Evolutionary conservation across 2,329 filamentous ascomycete genomes (phyloP), one percentile per base, ranked within the genome.

Genomic region (Beauveria pseudobassiana): DNA sequence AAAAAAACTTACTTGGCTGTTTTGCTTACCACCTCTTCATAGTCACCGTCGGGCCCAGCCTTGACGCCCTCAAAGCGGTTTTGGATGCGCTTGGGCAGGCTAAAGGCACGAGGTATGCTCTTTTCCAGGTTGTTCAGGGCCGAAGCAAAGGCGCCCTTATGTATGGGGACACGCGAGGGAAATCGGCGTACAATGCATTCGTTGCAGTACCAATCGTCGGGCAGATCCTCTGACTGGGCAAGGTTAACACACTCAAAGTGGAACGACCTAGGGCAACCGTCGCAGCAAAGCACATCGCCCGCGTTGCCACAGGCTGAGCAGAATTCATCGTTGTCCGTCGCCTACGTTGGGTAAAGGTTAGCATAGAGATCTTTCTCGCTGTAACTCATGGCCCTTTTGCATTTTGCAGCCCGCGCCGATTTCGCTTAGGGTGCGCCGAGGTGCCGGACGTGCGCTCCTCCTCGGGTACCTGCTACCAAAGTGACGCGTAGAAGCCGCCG

Each of bases 211-310:
- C 92, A 98, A 68, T 91, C 88, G 63, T 90, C 86, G 12, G 87
- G 87, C 63, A 88, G 79, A 59, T 81, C 79, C 55, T 84, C 82
- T 61, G 86, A 81, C 67, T 91, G 79, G 45, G 91, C 88, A 64
- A 93, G 92, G 73, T 96, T 89, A 67, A 95, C 85, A 73, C 95
- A 98, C 63, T 85, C 82, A 72, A 95, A 91, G 75, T 98, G 95
- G 75, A 96, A 97, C 6, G 93, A 91, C 67, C 91, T 86, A 64
- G 88, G 85, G 76, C 95, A 99, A 65, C 89, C 90, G 77, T 98
- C 95, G 75, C 95, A 99, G 76, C 93, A 97, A 66, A 98, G 82
- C 65, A 99, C 83, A 67, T 91, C 86, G 62, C 93, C 93, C 67
- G 86, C 89, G 65, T 89, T 89, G 69, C 88, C 86, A 76, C 95